Base-by-base conservation (phyloP, 2,329 filamentous ascomycete species). In the Aaosphaeria pasadenensis region DNA sequence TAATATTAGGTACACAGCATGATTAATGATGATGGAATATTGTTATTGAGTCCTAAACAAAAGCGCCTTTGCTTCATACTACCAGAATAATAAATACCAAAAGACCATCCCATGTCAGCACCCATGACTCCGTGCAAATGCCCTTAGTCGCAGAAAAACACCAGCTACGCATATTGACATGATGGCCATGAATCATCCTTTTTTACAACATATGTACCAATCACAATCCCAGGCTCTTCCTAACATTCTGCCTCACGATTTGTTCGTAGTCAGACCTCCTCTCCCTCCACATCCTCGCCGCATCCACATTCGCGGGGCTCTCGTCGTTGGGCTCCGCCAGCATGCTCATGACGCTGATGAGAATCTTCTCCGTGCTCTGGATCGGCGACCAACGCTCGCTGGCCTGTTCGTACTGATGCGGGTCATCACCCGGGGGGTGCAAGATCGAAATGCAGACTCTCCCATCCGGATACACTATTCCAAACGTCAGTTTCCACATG, bases 401-500 rank as follows among this genome's bases (percentile, higher is more conserved):
- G 11, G 91, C 91, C 29, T 82, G 82, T 72, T 99, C 94, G 75
- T 99, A 99, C 45, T 92, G 92, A 72, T 88, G 94, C 66, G 89
- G 85, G 67, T 99, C 94, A 64, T 96, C 91, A 74, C 89, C 91
- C 4, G 94, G 92, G 9, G 92, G 89, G 71, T 99, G 94, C 39
- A 99, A 80, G 74, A 99, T 99, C 39, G 89, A 95, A 70, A 99
- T 97, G 79, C 94, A 99, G 49, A 99, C 89, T 56, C 87, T 84
- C 62, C 94, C 94, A 65, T 83, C 84, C 6, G 83, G 76, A 75
- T 96, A 97, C 67, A 99, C 83, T 83, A 56, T 11, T 13, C 39
- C 11, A 11, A 13, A 30, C 24, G 29, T 43, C 41, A 43, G 24
- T 9, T 4, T 43, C 9, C 17, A 24, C 39, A 7, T 24, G 13